Evolutionary conservation across 345 rosid genomes (phyloP), one percentile per base, ranked within the genome.

Genomic region (Cardamine occulta): DNA sequence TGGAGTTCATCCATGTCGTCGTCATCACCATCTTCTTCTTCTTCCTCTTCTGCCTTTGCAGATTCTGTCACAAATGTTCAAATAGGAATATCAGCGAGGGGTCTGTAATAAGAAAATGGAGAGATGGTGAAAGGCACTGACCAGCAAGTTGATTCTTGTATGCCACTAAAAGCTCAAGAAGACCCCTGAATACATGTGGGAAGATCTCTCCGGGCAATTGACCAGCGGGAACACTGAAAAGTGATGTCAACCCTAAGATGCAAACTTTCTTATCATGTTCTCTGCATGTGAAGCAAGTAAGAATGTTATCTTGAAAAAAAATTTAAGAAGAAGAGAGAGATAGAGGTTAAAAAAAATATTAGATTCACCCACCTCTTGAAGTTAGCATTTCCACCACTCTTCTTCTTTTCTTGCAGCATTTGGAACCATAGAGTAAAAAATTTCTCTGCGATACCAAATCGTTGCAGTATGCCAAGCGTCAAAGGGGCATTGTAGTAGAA

Each of bases 131-230:
- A 63, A 61, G 74, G 42, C 28, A 79, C 78, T 73, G 52, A 96
- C 99, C 99, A 81, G 96, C 90, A 84, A 96, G 88, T 88, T 96
- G 99, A 75, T 93, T 95, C 73, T 89, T 93, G 86, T 93, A 96
- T 42, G 88, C 91, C 75, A 91, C 88, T 62, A 96, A 72, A 68
- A 96, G 93, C 84, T 91, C 97, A 76, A 96, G 97, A 44, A 85
- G 82, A 56, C 92, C 91, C 74, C 75, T 89, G 83, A 96, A 93
- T 76, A 96, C 82, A 74, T 86, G 96, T 55, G 82, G 91, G 81
- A 93, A 79, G 51, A 95, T 95, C 42, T 96, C 99, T 59, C 81
- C 91, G 2, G 95, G 88, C 51, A 93, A 84, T 70, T 88, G 99
- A 63, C 83, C 89, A 28, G 84, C 84, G 7, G 99, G 93, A 74